Base-by-base conservation (phyloP, 495 filamentous ascomycete species). In the Penicillium herquei region DNA sequence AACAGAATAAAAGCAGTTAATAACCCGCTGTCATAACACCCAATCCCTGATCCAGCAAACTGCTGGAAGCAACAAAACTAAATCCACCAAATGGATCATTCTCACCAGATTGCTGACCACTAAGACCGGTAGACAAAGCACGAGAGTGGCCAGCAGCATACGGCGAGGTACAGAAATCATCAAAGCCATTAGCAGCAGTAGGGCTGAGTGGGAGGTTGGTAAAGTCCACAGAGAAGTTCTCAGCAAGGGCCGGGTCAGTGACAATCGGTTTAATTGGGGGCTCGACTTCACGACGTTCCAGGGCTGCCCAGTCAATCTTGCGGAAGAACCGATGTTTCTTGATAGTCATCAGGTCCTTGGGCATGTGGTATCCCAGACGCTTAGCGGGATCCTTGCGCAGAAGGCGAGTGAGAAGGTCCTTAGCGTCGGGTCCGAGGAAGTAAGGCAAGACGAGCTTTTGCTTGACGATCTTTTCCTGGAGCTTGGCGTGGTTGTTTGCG, bases 271-370 rank as follows among this genome's bases (percentile, higher is more conserved):
- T 81, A 59, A 98, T 97, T 0, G 94, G 94, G 5, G 94, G 86
- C 42, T 86, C 83, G 45, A 96, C 49, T 64, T 96, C 90, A 41
- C 93, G 80, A 39, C 80, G 78, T 47, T 87, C 90, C 12, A 98
- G 79, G 49, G 81, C 82, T 67, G 81, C 84, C 94, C 94, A 98
- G 76, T 98, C 87, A 63, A 98, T 92, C 74, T 90, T 93, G 51
- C 89, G 82, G 82, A 98, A 98, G 78, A 98, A 98, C 16, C 94
- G 86, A 63, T 98, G 94, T 44, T 86, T 85, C 81, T 96, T 96
- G 70, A 98, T 92, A 7, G 76, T 88, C 32, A 81, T 72, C 30
- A 98, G 70, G 52, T 98, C 94, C 70, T 89, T 90, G 44, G 88
- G 88, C 87, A 93, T 93, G 65, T 88, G 87, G 56, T 84, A 84